Conservation (phyloP, 2,329 filamentous ascomycete genomes). For the Aspergillus neoniger region DNA sequence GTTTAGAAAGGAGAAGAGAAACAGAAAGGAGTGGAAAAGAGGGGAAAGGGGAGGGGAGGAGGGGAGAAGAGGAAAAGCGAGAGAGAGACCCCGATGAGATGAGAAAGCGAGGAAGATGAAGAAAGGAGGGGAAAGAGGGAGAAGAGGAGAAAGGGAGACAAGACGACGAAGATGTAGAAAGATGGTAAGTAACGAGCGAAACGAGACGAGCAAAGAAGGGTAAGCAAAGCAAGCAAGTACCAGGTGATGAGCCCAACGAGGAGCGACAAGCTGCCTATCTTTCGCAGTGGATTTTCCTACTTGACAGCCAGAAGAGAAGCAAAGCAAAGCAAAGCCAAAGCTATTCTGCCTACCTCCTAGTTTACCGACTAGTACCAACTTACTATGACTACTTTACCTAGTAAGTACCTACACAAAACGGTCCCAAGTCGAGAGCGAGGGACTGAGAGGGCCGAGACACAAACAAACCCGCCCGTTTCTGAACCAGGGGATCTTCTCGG, state of each 20-base stretch:
- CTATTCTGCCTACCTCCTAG: too few relatives aligned
- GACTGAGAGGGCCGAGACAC: constrained; percentile 22
- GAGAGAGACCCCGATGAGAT: neutral
- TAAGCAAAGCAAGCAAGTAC: too few relatives aligned
- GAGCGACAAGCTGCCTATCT: too few relatives aligned
- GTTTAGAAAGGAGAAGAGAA: constrained; percentile 8
- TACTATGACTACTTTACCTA: neutral
- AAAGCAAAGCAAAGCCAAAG: neutral
- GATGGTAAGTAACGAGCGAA: neutral
- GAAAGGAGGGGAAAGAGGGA: constrained; percentile 15
- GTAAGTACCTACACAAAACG: constrained; percentile 11
- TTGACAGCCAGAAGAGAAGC: neutral
- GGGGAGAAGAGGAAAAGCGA: constrained; percentile 18
- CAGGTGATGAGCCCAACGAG: too few relatives aligned
- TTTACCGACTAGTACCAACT: too few relatives aligned
- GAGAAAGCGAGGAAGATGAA: constrained; percentile 15
- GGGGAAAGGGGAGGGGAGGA: constrained; percentile 15
- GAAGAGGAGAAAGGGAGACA: neutral
- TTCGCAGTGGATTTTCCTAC: too few relatives aligned
- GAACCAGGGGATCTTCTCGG: constrained; percentile 16
- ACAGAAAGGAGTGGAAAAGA: constrained; percentile 14
- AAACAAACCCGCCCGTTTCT: constrained; percentile 21
- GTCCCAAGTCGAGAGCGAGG: constrained; percentile 22
- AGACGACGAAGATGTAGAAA: constrained; percentile 1
- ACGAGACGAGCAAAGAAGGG: neutral